Percentiles rank a stretch among this genome's conserved stretches.
These are phyloP conservation scores for Claviceps pazoutovae DNA, from an alignment of 2,329 filamentous ascomycete genomes.

Conservation along the genomic window DNA sequence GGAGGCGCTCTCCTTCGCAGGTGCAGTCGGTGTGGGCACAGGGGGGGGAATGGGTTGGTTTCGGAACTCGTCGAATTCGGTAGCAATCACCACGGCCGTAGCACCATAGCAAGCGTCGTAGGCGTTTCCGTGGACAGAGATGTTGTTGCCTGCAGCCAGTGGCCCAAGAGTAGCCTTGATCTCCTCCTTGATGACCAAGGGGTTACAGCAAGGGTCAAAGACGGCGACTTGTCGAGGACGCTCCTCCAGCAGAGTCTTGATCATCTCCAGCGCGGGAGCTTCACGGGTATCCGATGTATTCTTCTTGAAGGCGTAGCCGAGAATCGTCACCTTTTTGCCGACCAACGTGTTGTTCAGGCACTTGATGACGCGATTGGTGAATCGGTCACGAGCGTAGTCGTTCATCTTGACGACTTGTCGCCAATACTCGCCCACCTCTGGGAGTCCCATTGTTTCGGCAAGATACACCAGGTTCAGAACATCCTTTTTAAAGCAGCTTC, in stretches of 20 bases:
- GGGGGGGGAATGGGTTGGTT: slow-evolving; percentile 23
- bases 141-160: slow-evolving; percentile 26
- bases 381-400: slow-evolving; percentile 57
- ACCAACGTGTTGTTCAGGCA: slow-evolving; percentile 54
- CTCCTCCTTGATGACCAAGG: slow-evolving; percentile 34
- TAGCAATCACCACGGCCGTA: slow-evolving; percentile 39
- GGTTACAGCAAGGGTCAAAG: slow-evolving; percentile 51
- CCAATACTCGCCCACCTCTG: slow-evolving; percentile 66
- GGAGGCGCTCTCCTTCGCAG: slow-evolving; percentile 10
- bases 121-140: slow-evolving; percentile 33
- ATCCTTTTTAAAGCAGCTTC: slow-evolving; percentile 73
- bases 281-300: slow-evolving; percentile 64
- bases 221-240: slow-evolving; percentile 49
- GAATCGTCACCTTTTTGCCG: slow-evolving; percentile 56
- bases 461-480: slow-evolving; percentile 61
- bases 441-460: slow-evolving; percentile 53
- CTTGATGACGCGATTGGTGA: slow-evolving; percentile 50
- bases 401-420: slow-evolving; percentile 61
- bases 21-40: slow-evolving; percentile 12
- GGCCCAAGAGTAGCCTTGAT: slow-evolving; percentile 30
- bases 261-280: slow-evolving; percentile 53
- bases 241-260: slow-evolving; percentile 52
- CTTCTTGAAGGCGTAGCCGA: slow-evolving; percentile 72
- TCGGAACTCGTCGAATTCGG: slow-evolving; percentile 42
- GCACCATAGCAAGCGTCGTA: slow-evolving; percentile 35